Evolutionary conservation across 495 filamentous ascomycete species (phyloP).

Genomic region (Aspergillus mulundensis): DNA sequence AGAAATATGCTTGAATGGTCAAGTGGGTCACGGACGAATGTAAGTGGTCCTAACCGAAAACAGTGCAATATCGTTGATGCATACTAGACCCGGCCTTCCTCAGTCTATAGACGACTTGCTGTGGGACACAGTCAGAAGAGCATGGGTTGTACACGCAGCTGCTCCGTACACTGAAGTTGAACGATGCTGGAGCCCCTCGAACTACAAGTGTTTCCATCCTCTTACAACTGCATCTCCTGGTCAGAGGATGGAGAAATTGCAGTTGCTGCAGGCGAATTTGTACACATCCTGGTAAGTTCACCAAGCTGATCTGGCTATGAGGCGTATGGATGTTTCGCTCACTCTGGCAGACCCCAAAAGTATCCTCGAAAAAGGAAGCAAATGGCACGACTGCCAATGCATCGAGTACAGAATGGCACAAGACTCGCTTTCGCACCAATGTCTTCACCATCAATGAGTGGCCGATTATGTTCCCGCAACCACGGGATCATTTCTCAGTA

Average conservation of each 20-base stretch:
- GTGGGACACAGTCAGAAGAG: too few relatives aligned
- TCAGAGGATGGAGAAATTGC: constrained; percentile 61
- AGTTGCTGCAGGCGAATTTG: constrained; percentile 53
- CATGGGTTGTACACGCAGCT: not conserved
- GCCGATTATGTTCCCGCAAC: constrained; percentile 40
- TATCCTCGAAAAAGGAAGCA: constrained; percentile 3
- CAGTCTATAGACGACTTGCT: not conserved
- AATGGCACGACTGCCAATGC: constrained; percentile 6
- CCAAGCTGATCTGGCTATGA: too few relatives aligned
- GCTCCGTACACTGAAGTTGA: not conserved
- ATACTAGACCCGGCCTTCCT: not conserved
- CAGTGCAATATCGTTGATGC: not conserved
- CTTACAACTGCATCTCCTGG: constrained; percentile 55
- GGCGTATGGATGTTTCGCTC: not conserved
- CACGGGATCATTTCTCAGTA: constrained; percentile 51
- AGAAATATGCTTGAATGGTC: not conserved
- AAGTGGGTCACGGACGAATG: not conserved
- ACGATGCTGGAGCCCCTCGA: constrained; percentile 34
- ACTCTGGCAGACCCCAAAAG: constrained; percentile 28
- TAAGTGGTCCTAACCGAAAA: not conserved
- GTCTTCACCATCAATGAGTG: constrained; percentile 53
- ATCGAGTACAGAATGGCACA: constrained; percentile 29
- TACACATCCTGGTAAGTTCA: constrained; percentile 49
- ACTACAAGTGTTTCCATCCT: constrained; percentile 37
- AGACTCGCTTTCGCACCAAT: constrained; percentile 45